These are phyloP conservation scores for Chaetomium olivaceum DNA, from an alignment of 2,329 filamentous ascomycete genomes.

Conservation along the genomic window DNA sequence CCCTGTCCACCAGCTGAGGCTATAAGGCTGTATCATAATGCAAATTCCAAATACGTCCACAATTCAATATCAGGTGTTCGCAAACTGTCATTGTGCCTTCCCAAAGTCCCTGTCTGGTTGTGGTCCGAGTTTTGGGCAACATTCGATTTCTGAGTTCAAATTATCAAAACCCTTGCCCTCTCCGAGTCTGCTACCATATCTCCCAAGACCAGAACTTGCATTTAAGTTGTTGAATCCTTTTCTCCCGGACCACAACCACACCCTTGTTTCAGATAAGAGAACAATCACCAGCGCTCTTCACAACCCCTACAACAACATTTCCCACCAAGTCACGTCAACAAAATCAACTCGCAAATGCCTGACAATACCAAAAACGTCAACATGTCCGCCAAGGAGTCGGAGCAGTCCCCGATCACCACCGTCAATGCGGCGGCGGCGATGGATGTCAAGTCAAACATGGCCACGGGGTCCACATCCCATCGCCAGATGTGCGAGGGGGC, in stretches of 20 bases:
- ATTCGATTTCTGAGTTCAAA: background rate
- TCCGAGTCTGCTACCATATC: background rate
- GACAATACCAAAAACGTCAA: background rate
- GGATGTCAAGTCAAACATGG: background rate
- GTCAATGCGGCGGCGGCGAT: background rate
- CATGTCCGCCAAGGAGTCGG: background rate
- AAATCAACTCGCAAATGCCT: background rate
- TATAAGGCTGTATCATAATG: background rate
- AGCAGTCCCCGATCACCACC: background rate
- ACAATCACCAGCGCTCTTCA: background rate
- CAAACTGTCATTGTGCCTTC: conserved; percentile 1
- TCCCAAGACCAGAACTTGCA: background rate
- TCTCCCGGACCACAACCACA: background rate
- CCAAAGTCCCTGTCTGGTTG: background rate
- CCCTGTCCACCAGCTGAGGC: conserved; percentile 3
- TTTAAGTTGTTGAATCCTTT: background rate
- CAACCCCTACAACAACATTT: background rate
- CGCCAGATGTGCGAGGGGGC: background rate
- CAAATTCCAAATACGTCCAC: conserved; percentile 2
- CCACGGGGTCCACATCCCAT: background rate
- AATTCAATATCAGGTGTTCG: background rate
- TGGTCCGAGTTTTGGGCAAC: background rate
- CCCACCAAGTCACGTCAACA: background rate
- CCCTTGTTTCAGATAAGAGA: background rate
- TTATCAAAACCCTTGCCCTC: background rate